Evolutionary conservation across 352 stramenopile species (phyloP).

Genomic region (Pythium aphanidermatum): DNA sequence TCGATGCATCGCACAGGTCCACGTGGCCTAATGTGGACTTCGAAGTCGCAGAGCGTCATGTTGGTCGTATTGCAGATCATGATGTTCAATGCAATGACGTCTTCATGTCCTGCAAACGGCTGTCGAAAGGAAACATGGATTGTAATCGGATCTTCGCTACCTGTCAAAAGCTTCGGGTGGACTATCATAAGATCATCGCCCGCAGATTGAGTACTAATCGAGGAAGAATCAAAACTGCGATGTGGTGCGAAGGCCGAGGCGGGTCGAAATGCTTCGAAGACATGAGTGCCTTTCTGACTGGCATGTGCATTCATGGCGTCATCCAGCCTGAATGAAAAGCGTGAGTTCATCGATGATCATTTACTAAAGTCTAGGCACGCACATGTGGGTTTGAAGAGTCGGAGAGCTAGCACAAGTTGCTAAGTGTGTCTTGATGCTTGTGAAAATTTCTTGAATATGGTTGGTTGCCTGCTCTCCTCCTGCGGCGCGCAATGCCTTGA

Average conservation of each 20-base stretch:
- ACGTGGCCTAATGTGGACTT: constrained; percentile 45
- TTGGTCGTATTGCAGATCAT: constrained; percentile 66
- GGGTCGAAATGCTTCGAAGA: constrained; percentile 12
- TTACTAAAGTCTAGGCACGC: neutral
- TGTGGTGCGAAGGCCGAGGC: constrained; percentile 3
- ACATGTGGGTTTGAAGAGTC: constrained; percentile 13
- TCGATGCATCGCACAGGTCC: constrained; percentile 48
- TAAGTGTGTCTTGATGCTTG: constrained; percentile 5
- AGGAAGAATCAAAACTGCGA: neutral
- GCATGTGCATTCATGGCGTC: neutral
- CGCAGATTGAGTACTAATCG: neutral
- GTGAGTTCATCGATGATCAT: too few relatives aligned
- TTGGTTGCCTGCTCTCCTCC: too few relatives aligned
- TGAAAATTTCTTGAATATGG: too few relatives aligned
- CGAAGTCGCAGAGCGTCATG: constrained; percentile 51
- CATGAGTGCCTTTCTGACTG: constrained; percentile 3
- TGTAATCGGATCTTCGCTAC: constrained; percentile 51
- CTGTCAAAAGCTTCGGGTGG: constrained; percentile 30
- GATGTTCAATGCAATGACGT: constrained; percentile 42
- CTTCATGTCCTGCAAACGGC: constrained; percentile 29
- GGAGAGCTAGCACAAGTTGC: too few relatives aligned
- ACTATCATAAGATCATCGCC: neutral
- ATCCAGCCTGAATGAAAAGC: constrained; percentile 7
- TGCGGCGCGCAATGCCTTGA: neutral
- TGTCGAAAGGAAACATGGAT: constrained; percentile 57